These are phyloP conservation scores for Reutealis trisperma DNA, from an alignment of 345 rosid genomes.

Conservation along the genomic window DNA sequence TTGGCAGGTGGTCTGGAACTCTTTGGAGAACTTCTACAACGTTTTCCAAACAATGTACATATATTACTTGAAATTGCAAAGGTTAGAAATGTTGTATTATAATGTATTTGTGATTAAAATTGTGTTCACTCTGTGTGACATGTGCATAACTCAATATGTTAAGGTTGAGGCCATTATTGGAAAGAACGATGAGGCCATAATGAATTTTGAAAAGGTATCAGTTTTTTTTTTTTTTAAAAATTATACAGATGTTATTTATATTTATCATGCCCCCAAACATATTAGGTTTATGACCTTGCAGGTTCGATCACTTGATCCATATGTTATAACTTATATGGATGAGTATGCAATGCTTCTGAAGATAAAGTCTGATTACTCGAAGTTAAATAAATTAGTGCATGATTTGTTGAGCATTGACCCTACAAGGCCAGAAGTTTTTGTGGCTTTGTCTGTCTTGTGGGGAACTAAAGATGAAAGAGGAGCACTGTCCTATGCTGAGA, in stretches of 20 bases:
- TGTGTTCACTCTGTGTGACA: constrained; percentile 22
- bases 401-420: constrained; percentile 85
- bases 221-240: background rate
- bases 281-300: constrained; percentile 30
- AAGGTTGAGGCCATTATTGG: constrained; percentile 96
- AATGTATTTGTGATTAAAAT: constrained; percentile 2
- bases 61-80: constrained; percentile 92
- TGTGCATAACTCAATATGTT: constrained; percentile 23
- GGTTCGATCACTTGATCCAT: constrained; percentile 95
- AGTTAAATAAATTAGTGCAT: constrained; percentile 86
- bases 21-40: constrained; percentile 78
- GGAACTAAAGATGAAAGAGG: constrained; percentile 86
- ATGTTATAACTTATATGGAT: constrained; percentile 82
- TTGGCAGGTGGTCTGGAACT: constrained; percentile 85
- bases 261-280: background rate
- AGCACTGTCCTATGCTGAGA: constrained; percentile 88
- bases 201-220: constrained; percentile 87
- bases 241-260: constrained; percentile 4
- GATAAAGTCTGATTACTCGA: constrained; percentile 74
- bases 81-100: constrained; percentile 50
- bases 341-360: constrained; percentile 97
- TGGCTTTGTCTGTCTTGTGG: constrained; percentile 82
- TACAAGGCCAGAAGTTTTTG: constrained; percentile 86
- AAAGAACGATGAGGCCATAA: constrained; percentile 86
- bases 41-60: constrained; percentile 86